Conservation (phyloP, 208 protist species). For the Trypanosoma congolense region DNA sequence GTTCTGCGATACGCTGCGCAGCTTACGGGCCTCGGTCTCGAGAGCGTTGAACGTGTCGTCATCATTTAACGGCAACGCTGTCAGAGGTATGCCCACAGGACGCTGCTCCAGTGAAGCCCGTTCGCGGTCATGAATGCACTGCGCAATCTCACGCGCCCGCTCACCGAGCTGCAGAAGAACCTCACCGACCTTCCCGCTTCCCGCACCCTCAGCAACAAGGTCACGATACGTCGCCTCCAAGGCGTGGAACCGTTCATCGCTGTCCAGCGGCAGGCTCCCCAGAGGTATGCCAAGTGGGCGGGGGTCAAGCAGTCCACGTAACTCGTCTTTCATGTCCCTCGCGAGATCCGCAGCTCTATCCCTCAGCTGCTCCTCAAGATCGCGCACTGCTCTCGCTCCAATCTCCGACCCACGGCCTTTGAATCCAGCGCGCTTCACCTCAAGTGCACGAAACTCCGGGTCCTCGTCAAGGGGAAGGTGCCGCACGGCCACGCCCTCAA, state of each 20-base stretch:
- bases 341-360: conserved; percentile 64
- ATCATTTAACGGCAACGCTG: conserved; percentile 55
- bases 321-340: conserved; percentile 28
- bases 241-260: conserved; percentile 40
- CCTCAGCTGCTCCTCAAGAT: conserved; percentile 73
- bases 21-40: conserved; percentile 53
- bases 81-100: conserved; percentile 60
- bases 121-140: conserved; percentile 51
- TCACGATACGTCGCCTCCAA: conserved; percentile 62
- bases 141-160: conserved; percentile 49
- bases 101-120: conserved; percentile 39
- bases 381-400: conserved; percentile 42
- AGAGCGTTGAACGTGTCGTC: conserved; percentile 53
- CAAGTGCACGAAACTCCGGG: conserved; percentile 46
- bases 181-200: conserved; percentile 39
- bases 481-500: conserved; percentile 52
- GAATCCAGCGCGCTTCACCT: conserved; percentile 58
- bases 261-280: conserved; percentile 40
- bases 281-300: conserved; percentile 62
- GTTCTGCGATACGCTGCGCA: conserved; percentile 33
- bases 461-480: conserved; percentile 69
- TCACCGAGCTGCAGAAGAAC: conserved; percentile 74
- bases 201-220: conserved; percentile 40
- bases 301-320: conserved; percentile 57
- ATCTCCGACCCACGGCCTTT: conserved; percentile 35